Percentiles rank a stretch among this genome's conserved stretches.
Evolutionary conservation across 108 stramenopile genomes (phyloP).

Genomic region (Fistulifera pelliculosa): DNA sequence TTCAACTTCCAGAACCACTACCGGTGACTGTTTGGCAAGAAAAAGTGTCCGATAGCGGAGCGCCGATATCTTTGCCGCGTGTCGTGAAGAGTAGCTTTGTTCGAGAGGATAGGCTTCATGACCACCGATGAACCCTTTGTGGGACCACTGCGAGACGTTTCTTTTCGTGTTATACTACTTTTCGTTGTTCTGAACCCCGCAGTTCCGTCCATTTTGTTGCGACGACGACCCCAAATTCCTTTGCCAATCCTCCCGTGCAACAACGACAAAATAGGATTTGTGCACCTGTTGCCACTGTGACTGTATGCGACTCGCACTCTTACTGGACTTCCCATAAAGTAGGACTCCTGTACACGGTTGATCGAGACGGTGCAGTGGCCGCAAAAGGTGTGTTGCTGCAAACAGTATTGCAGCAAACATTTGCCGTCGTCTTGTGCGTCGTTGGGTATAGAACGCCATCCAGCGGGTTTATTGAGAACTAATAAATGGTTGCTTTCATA

Average conservation of each 20-base stretch:
- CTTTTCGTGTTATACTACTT: neutral
- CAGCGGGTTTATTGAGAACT: conserved; percentile 77
- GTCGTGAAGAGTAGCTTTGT: neutral
- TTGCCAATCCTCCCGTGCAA: conserved; percentile 1
- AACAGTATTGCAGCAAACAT: conserved; percentile 47
- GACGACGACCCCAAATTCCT: neutral
- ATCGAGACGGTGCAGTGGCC: conserved; percentile 74
- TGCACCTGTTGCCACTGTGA: conserved; percentile 51
- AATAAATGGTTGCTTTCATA: conserved; percentile 76
- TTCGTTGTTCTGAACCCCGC: conserved; percentile 1
- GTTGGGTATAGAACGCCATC: conserved; percentile 72
- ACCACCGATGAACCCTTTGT: conserved; percentile 9
- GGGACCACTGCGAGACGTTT: neutral
- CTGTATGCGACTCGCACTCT: conserved; percentile 66
- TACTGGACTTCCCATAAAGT: conserved; percentile 66
- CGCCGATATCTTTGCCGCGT: neutral
- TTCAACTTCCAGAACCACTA: conserved; percentile 28
- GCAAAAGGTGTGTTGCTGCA: conserved; percentile 57
- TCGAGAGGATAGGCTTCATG: neutral
- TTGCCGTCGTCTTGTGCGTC: conserved; percentile 28
- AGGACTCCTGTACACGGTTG: conserved; percentile 79
- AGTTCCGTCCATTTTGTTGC: conserved; percentile 11
- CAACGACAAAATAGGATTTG: conserved; percentile 31
- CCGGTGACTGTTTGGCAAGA: conserved; percentile 17
- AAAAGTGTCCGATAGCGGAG: neutral